Base-by-base conservation (phyloP, 2,329 filamentous ascomycete genomes). In the Cladosporium oxysporum region DNA sequence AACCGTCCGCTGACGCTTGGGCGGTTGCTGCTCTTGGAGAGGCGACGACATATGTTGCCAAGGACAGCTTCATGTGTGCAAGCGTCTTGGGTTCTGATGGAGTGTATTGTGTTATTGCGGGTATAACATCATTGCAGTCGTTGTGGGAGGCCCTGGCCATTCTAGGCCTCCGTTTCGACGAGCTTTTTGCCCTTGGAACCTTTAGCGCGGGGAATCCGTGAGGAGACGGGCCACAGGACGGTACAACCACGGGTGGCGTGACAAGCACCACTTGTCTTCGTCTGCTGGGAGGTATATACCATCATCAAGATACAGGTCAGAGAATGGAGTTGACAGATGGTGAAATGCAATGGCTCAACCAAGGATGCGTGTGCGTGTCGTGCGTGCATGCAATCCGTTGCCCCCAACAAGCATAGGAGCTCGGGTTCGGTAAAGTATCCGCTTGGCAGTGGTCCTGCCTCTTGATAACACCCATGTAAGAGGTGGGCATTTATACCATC, bases 1-100 rank as follows among this genome's bases (percentile, higher is more conserved):
- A 33, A 63, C 61, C 50, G 61, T 63, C 50, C 61, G 61, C 61
- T 63, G 61, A 26, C 61, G 61, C 35, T 63, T 63, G 35, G 61
- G 61, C 50, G 61, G 50, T 33, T 63, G 61, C 6, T 63, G 61
- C 33, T 57, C 61, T 29, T 49, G 23, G 50, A 63, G 50, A 57
- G 61, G 61, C 61, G 61, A 57, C 33, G 61, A 63, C 61, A 63
- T 63, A 26, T 44, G 61, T 29, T 63, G 35, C 60, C 47, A 35
- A 21, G 37, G 49, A 37, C 47, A n/a, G 21, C 61, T 57, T 63
- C 61, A 63, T 63, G 50, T 63, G 61, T 35, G 35, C 50, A 47
- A 47, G 33, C 14, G 10, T 26, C n/a, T 37, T 58, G 26, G 47
- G 28, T 53, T 33, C 21, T 18, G 50, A 47, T 26, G 41, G 14